Evolutionary conservation across 1,284 basidiomycete species (phyloP), one percentile per base, ranked within the genome.

Genomic region (Melampsora abietis-canadensis): DNA sequence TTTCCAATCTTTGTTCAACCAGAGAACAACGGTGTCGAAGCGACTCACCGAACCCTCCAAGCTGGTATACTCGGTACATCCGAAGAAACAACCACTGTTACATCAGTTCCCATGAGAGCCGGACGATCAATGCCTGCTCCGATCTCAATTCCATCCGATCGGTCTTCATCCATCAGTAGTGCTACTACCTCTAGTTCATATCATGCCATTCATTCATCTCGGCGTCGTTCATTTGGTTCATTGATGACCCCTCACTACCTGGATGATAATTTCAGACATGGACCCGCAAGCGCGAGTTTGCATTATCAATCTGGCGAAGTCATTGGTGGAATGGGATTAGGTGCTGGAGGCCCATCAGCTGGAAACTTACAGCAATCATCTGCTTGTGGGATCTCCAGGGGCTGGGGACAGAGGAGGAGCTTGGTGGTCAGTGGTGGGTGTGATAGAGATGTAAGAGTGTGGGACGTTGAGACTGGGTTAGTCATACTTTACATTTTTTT

Each of bases 391-490:
- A 86, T 86, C 0, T 86, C 87, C 2, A 82, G 84, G 31, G 89
- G 89, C 1, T 90, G 87, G 86, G 88, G 88, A 1, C 86, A 88
- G 77, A 82, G 84, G 21, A 85, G 85, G 51, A 85, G 91, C 4
- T 83, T 95, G 1, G 88, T 95, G 7, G 89, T 97, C n/a, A 92
- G 89, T 76, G 94, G 92, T 0, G 94, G 92, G 6, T 96, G 94
- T 79, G 94, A 98, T 81, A 89, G 94, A 79, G 87, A 88, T 66
- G 85, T 98, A 19, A 86, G 90, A 46, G 92, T 98, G 0, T 98
- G 95, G 95, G 92, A 98, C 80, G 86, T 92, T 37, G 85, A 86
- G 65, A 89, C 90, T 6, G 93, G 92, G 89, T 92, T 81, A 77
- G 86, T 84, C 8, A 59, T 54, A 76, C 46, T 10, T 48, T 8